A percentile compares a stretch with the other conserved stretches of the same genome.
These are phyloP conservation scores for Coemansia erecta DNA, from an alignment of 192 early-diverging fungal species.

Conservation along the genomic window DNA sequence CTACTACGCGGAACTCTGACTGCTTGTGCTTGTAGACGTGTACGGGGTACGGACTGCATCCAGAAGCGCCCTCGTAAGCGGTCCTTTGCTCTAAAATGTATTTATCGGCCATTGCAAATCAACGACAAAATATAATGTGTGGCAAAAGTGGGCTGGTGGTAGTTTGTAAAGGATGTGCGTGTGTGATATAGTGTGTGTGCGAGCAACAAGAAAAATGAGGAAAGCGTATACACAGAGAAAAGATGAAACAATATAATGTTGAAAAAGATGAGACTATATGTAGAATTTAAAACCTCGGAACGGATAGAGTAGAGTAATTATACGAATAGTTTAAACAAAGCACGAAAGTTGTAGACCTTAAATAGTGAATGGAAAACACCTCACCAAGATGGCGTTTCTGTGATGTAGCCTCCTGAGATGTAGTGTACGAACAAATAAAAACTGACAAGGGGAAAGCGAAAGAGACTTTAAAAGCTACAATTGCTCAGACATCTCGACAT, in stretches of 20 bases:
- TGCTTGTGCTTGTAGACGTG: slow-evolving; percentile 54
- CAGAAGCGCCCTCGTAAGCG: slow-evolving; percentile 27
- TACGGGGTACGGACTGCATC: slow-evolving; percentile 33
- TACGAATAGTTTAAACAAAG: too few species aligned
- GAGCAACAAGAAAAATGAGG: too few species aligned
- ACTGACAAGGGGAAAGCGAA: not conserved
- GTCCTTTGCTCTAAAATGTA: slow-evolving; percentile 36
- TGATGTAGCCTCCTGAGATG: not conserved
- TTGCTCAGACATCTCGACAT: too few species aligned
- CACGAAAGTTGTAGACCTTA: too few species aligned
- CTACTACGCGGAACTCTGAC: slow-evolving; percentile 62
- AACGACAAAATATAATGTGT: not conserved
- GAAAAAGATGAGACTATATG: not conserved
- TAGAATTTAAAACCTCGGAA: too few species aligned
- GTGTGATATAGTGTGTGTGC: too few species aligned
- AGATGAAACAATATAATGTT: not conserved
- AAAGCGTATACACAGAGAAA: not conserved
- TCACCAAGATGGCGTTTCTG: not conserved
- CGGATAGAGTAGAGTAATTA: too few species aligned
- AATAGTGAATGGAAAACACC: too few species aligned
- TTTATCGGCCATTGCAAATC: slow-evolving; percentile 26
- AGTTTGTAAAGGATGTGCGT: too few species aligned
- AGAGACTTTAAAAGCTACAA: not conserved
- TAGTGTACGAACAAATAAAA: not conserved
- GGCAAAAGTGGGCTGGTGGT: not conserved